phyloP scores from a whole-genome alignment of 169 alveolate genomes.

The Hammondia hammondi region DNA sequence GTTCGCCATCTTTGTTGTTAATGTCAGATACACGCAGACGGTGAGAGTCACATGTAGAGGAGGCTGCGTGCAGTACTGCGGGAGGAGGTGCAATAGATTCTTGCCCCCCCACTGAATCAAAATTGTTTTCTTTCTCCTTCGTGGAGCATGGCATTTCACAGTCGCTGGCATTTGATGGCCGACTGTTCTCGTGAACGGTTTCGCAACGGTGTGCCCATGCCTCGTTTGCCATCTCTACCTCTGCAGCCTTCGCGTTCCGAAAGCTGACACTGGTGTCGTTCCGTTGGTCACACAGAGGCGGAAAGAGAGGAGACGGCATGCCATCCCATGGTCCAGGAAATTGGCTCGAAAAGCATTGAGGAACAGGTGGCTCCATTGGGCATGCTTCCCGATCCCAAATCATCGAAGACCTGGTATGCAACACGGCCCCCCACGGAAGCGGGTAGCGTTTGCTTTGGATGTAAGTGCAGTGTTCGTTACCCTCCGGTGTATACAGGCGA shows the following conservation, averaged over 20 bases:
- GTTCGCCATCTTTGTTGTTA: neutral
- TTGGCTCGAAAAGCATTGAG: neutral
- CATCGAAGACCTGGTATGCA: constrained; percentile 29
- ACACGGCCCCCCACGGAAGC: constrained; percentile 36
- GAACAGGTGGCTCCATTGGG: neutral
- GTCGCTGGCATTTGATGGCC: neutral
- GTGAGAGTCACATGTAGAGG: neutral
- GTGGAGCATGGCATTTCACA: neutral
- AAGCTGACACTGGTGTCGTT: neutral
- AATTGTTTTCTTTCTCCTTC: neutral
- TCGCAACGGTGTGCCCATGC: neutral
- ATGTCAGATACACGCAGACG: neutral
- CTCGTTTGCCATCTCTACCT: neutral
- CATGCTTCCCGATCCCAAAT: constrained; percentile 20
- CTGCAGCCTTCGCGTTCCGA: neutral
- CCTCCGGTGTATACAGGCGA: constrained; percentile 38
- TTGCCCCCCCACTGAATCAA: neutral
- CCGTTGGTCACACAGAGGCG: neutral
- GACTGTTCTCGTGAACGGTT: neutral
- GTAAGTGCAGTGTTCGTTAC: constrained; percentile 47
- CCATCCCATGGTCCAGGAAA: neutral
- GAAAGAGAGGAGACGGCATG: neutral
- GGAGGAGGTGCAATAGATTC: neutral
- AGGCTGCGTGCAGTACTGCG: neutral
- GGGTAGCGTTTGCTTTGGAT: constrained; percentile 18